Evolutionary conservation across 208 protist species (phyloP), one percentile per base, ranked within the genome.

Genomic region (Trypanosoma vivax): DNA sequence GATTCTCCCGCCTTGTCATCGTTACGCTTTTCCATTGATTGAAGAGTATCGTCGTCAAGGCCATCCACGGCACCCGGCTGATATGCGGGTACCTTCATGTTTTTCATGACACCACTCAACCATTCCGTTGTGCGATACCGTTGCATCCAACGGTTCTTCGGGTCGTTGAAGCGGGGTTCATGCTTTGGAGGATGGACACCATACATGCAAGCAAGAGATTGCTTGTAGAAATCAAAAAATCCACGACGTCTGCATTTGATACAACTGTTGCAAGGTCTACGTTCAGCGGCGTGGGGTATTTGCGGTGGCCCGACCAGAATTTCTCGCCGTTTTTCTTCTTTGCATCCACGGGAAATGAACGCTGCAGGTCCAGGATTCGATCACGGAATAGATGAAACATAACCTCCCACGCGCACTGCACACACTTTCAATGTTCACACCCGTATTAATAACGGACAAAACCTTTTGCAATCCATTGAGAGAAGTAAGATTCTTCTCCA

Each of bases 361-460:
- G 81, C 48, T 99, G 90, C 16, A 99, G 82, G 68, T 99, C 94
- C 43, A 78, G 48, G 67, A 99, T 99, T 14, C 84, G 77, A 63
- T 99, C 88, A 49, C 87, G 72, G 65, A 98, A 99, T 9, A 95
- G 69, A 45, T 92, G 75, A 73, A 99, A 92, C 63, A 99, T 96
- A 10, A 84, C 50, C 4, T 94, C 65, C 62, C 97, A 90, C 16
- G 96, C 97, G 83, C 97, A 95, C 31, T 75, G 58, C 7, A 97
- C 72, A 70, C 98, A 99, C 58, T 98, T 90, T 96, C 63, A 69
- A 94, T 87, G 34, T 60, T 76, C 9, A 81, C 73, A 25, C 78
- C 73, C 5, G 63, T 55, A 19, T 65, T 56, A 24, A 94, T 38
- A 19, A 83, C 73, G 25, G 49, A 47, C 30, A 94, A 52, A 6